A percentile compares a stretch with the other conserved stretches of the same genome.
These are phyloP conservation scores for Urtica urens DNA, from an alignment of 306 rosid genomes.

Conservation along the genomic window DNA sequence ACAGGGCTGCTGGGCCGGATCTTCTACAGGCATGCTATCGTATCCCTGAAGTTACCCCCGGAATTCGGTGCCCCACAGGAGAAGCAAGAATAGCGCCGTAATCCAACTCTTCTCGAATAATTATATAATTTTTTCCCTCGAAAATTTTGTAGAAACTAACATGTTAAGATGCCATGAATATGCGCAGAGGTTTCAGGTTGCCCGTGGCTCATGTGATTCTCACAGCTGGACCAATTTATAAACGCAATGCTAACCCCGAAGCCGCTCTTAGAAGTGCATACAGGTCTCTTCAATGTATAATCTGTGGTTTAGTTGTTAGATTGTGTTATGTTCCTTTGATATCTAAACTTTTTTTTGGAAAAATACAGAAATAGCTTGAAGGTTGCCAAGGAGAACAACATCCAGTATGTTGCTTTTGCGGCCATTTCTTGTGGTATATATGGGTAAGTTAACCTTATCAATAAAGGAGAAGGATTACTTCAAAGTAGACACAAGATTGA, in stretches of 20 bases:
- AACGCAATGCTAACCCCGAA: conserved; percentile 29
- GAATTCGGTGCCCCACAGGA: conserved; percentile 82
- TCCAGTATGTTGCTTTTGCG: conserved; percentile 67
- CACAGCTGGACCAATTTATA: conserved; percentile 76
- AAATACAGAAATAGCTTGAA: conserved; percentile 68
- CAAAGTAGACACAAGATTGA: no score
- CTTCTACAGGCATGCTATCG: conserved; percentile 52
- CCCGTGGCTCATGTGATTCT: conserved; percentile 72
- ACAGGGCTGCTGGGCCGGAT: conserved; percentile 76
- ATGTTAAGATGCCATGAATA: no score
- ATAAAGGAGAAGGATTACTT: no score
- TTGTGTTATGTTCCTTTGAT: neutral
- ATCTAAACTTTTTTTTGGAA: conserved; percentile 7
- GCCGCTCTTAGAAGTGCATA: conserved; percentile 59
- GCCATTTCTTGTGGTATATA: conserved; percentile 85
- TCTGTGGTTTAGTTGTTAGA: conserved; percentile 2
- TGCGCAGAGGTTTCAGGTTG: conserved; percentile 66
- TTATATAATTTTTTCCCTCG: neutral
- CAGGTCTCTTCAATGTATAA: conserved; percentile 28
- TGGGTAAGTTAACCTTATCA: conserved; percentile 72
- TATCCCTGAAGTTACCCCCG: conserved; percentile 59
- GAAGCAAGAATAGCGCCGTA: conserved; percentile 89
- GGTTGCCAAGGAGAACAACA: conserved; percentile 57
- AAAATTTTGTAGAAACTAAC: no score
- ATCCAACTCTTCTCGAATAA: conserved; percentile 31